A percentile compares a stretch with the other conserved stretches of the same genome.
Conservation (phyloP, 192 early-diverging fungal species). For the Piromyces sp. region DNA sequence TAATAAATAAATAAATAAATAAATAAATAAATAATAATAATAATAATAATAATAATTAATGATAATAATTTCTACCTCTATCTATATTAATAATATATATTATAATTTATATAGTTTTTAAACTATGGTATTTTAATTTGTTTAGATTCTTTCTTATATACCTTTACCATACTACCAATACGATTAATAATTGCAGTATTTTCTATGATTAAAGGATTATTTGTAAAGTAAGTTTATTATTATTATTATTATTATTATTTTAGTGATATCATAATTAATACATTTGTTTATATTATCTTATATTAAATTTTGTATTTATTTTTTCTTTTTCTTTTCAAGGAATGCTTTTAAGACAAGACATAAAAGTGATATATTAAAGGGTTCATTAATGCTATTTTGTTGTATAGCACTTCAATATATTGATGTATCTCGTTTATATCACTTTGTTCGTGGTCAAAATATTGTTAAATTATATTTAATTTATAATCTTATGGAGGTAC, state of each 20-base stretch:
- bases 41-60: not conserved
- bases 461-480: slow-evolving; percentile 95
- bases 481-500: slow-evolving; percentile 85
- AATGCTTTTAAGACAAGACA: slow-evolving; percentile 51
- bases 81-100: not conserved
- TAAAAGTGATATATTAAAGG: slow-evolving; percentile 81
- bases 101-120: slow-evolving; percentile 43
- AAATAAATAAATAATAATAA: not conserved
- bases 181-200: slow-evolving; percentile 55
- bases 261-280: slow-evolving; percentile 7
- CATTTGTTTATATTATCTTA: not conserved
- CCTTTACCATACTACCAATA: slow-evolving; percentile 83
- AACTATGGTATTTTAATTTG: slow-evolving; percentile 80
- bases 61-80: not conserved
- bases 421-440: slow-evolving; percentile 81
- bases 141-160: slow-evolving; percentile 85
- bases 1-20: not conserved
- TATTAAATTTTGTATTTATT: too few species aligned
- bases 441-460: slow-evolving; percentile 86
- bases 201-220: slow-evolving; percentile 15
- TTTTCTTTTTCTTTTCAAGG: not conserved
- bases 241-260: slow-evolving; percentile 4
- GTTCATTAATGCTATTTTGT: slow-evolving; percentile 53
- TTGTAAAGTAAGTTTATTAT: slow-evolving; percentile 13
- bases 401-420: slow-evolving; percentile 59